Percentiles rank a stretch among this genome's conserved stretches.
Evolutionary conservation across 441 rosid species (phyloP).

Genomic region (Eruca vesicaria): DNA sequence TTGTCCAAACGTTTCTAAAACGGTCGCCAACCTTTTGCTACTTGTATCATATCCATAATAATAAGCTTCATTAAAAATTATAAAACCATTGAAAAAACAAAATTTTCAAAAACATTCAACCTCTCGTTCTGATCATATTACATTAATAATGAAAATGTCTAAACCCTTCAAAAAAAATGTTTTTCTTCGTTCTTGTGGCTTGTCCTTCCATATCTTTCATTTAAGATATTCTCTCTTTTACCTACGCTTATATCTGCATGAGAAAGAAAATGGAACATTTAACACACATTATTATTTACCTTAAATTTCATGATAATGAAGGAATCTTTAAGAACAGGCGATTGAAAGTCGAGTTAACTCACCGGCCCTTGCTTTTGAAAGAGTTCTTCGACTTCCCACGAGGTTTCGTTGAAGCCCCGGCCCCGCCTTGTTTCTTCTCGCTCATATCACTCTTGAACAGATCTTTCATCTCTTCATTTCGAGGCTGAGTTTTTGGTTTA

Average conservation of each 20-base stretch:
- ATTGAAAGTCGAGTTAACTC: constrained; percentile 14
- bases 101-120: neutral
- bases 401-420: constrained; percentile 38
- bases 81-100: neutral
- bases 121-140: neutral
- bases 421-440: constrained; percentile 64
- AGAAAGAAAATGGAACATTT: neutral
- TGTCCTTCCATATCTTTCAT: constrained; percentile 7
- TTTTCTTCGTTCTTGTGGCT: neutral
- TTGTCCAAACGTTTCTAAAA: neutral
- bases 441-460: constrained; percentile 91
- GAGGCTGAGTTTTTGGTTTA: constrained; percentile 56
- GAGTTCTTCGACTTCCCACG: constrained; percentile 60
- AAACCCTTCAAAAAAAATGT: neutral
- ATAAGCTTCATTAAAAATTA: neutral
- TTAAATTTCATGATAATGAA: neutral
- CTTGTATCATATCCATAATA: neutral
- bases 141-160: constrained; percentile 9
- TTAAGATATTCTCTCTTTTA: neutral
- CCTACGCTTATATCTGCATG: constrained; percentile 38
- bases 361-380: constrained; percentile 97
- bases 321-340: neutral
- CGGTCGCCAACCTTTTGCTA: neutral
- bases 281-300: neutral
- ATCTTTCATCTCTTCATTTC: constrained; percentile 80